Evolutionary conservation across 1,139 yeast species (phyloP).

Genomic region (Yamadazyma dendronema): DNA sequence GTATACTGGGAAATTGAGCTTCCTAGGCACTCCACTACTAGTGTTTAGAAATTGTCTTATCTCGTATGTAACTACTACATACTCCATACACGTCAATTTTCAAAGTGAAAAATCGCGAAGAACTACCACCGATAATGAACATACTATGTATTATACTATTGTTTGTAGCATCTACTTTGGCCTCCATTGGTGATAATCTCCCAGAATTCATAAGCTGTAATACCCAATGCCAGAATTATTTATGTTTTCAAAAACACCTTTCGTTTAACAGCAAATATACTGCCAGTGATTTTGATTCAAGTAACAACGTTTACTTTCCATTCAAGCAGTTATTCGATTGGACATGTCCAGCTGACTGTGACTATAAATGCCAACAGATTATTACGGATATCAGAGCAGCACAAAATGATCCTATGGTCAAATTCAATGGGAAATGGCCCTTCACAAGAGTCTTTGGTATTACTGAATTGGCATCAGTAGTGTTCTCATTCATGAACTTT

Average conservation of each 20-base stretch:
- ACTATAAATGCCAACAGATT: constrained; percentile 42
- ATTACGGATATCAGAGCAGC: constrained; percentile 26
- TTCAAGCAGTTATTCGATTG: constrained; percentile 25
- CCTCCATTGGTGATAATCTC: constrained; percentile 30
- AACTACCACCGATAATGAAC: background rate
- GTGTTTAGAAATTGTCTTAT: no score
- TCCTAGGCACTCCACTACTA: no score
- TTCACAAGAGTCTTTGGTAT: constrained; percentile 37
- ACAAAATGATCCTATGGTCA: constrained; percentile 29
- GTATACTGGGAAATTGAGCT: no score
- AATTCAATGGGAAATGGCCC: constrained; percentile 50
- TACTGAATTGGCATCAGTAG: constrained; percentile 37
- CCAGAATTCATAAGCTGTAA: constrained; percentile 27
- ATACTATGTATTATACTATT: background rate
- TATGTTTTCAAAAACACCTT: constrained; percentile 10
- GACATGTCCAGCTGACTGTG: constrained; percentile 42
- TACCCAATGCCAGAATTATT: constrained; percentile 8
- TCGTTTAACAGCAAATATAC: constrained; percentile 11
- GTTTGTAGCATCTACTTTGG: constrained; percentile 3
- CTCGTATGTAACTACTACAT: no score
- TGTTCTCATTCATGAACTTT: constrained; percentile 41
- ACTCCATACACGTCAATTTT: no score
- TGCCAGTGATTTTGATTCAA: constrained; percentile 14
- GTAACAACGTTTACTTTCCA: constrained; percentile 16
- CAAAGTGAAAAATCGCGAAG: background rate